Base-by-base conservation (phyloP, 495 filamentous ascomycete genomes). In the Aspergillus hancockii region DNA sequence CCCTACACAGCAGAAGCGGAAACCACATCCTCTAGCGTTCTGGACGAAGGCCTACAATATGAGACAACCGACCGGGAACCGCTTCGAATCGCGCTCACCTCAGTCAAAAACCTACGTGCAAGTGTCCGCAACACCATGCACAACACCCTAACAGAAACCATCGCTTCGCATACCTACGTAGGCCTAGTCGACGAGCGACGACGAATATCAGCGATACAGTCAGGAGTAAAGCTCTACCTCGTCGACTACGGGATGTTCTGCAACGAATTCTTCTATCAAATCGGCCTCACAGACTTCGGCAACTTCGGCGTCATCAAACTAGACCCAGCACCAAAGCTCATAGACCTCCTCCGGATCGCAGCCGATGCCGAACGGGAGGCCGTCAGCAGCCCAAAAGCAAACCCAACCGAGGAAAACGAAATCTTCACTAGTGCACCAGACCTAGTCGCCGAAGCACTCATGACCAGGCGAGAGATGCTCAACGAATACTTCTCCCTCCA, bases 191-290 rank as follows among this genome's bases (percentile, higher is more conserved):
- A 98, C 69, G 89, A 92, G 64, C 83, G 81, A 51, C 87, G 90
- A 40, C 91, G 95, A 22, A 85, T 99, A 22, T 92, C 86, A 40
- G 92, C 94, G 32, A 90, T 99, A 34, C 95, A 99, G 78, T 85
- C 89, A 23, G 94, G 95, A 18, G 90, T 98, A 2, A 95, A 93
- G 68, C 82, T 99, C 49, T 97, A 88, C 71, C 86, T 98, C 18
- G 83, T 99, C 57, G 95, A 99, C 75, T 99, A 98, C 69, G 94
- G 92, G 16, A 86, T 91, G 66, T 78, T 91, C 14, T 89, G 86
- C 71, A 88, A 85, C 57, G 95, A 98, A 67, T 93, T 93, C 74
- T 97, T 99, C 76, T 98, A 99, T 75, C 95, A 99, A 73, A 77
- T 98, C 47, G 95, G 93, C 2, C 83, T 99, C 45, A 97, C 94